Percentiles rank a stretch among this genome's conserved stretches.
phyloP scores from a whole-genome alignment of 2,329 filamentous ascomycete species.

The Dactylellina cionopaga region DNA sequence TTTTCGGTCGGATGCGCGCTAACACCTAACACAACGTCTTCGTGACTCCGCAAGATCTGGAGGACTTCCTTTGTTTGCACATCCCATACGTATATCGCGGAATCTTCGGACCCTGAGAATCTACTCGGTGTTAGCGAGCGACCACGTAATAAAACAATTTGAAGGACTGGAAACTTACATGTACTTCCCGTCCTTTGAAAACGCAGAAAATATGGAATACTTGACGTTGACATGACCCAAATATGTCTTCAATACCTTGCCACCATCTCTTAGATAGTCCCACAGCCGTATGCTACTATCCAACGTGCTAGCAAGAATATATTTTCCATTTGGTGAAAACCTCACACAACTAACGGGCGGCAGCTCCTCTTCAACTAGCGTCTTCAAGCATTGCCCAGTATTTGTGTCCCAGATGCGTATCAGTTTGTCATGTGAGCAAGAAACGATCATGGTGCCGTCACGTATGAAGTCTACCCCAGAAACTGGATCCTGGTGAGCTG shows the following conservation, averaged over 20 bases:
- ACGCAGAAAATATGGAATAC: constrained; percentile 76
- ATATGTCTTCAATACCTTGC: constrained; percentile 94
- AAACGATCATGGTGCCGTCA: constrained; percentile 91
- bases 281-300: constrained; percentile 90
- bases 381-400: constrained; percentile 93
- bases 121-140: constrained; percentile 56
- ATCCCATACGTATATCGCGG: constrained; percentile 87
- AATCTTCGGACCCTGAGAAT: constrained; percentile 68
- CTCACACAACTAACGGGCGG: constrained; percentile 86
- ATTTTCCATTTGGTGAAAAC: constrained; percentile 94
- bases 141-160: background rate
- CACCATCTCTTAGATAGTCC: constrained; percentile 81
- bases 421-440: constrained; percentile 88
- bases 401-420: constrained; percentile 96
- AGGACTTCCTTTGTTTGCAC: constrained; percentile 84
- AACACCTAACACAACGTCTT: constrained; percentile 70
- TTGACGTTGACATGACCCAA: constrained; percentile 87
- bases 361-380: constrained; percentile 95
- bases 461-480: constrained; percentile 90
- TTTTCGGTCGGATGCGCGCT: constrained; percentile 68
- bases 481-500: constrained; percentile 94
- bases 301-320: constrained; percentile 88
- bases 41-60: constrained; percentile 71
- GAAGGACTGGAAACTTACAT: constrained; percentile 51
- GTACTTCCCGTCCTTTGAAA: constrained; percentile 71